Base-by-base conservation (phyloP, 2,329 filamentous ascomycete genomes). In the Cytospora piceicola region DNA sequence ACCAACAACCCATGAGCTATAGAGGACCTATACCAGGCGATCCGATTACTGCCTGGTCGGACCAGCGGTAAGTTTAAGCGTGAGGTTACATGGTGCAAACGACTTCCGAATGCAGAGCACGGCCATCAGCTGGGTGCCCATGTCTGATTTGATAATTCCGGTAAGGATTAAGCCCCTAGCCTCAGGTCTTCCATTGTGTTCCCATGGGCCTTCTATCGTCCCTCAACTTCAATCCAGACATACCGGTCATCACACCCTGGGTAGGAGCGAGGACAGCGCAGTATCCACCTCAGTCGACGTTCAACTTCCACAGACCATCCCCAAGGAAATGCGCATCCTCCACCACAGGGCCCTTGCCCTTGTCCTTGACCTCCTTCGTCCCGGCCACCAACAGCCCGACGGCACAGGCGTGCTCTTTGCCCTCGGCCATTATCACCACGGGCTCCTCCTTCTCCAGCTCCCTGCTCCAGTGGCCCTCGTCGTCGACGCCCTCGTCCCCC, bases 291-390 rank as follows among this genome's bases (percentile, higher is more conserved):
- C 76, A 86, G n/a, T 86, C 82, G 24, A 81, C 76, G 29, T 71
- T 74, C 68, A 96, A 76, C 72, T 84, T 91, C 95, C 95, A 99
- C 72, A 99, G 80, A 22, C 94, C 95, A 82, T 99, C 95, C 0
- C 95, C 95, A 62, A 98, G 77, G 80, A 90, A 98, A 84, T 99
- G 95, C 36, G 92, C 92, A 68, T 93, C 90, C 81, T 98, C 94
- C 71, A 98, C 92, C 20, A 94, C 95, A 7, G 94, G 91, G 0
- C 95, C 95, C 81, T 98, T 98, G 70, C 93, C 93, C 81, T 94
- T 94, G 70, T 88, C 89, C 85, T 95, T 97, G 76, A 97, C 94
- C 78, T 97, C 93, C 77, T 90, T 89, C 0, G 95, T 97, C 3
- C 93, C 90, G 74, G 90, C 88, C 73, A 92, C 93, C 75, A 99